Conservation (phyloP, 805 yeast genomes). For the Metschnikowia similis region DNA sequence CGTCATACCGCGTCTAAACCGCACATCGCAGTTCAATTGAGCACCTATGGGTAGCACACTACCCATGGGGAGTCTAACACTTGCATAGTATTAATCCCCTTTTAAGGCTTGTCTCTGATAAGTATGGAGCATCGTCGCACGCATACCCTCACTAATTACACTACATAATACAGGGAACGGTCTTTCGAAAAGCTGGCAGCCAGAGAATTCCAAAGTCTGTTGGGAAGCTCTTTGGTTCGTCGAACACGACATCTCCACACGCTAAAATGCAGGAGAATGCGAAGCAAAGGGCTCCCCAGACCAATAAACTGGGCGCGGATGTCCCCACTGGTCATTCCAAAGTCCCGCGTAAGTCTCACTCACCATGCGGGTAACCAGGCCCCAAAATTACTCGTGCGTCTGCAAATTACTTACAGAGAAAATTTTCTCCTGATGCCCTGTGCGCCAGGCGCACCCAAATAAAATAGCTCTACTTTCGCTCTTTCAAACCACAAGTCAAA, state of each 20-base stretch:
- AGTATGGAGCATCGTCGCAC: not conserved
- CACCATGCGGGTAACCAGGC: slow-evolving; percentile 18
- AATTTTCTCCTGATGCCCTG: slow-evolving; percentile 21
- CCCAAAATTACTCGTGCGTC: slow-evolving; percentile 12
- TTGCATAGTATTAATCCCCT: too few species aligned
- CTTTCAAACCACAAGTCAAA: slow-evolving; percentile 23
- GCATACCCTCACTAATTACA: too few species aligned
- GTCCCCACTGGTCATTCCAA: slow-evolving; percentile 1
- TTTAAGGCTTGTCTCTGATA: too few species aligned
- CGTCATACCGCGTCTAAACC: too few species aligned
- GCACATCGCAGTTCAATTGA: too few species aligned
- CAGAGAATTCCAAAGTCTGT: too few species aligned
- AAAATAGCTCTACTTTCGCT: slow-evolving; percentile 18
- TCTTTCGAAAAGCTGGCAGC: too few species aligned
- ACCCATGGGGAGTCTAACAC: too few species aligned
- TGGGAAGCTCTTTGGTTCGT: too few species aligned
- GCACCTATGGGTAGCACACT: too few species aligned
- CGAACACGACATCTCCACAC: not conserved
- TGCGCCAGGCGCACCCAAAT: slow-evolving; percentile 18
- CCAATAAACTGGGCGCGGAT: slow-evolving; percentile 1
- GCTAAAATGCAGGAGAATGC: slow-evolving; percentile 1
- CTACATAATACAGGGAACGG: too few species aligned
- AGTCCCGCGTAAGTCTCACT: not conserved
- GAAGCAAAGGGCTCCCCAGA: not conserved
- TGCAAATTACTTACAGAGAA: slow-evolving; percentile 15